Evolutionary conservation across 139 green algal genomes (phyloP).

Genomic region (Raphidocelis subcapitata): DNA sequence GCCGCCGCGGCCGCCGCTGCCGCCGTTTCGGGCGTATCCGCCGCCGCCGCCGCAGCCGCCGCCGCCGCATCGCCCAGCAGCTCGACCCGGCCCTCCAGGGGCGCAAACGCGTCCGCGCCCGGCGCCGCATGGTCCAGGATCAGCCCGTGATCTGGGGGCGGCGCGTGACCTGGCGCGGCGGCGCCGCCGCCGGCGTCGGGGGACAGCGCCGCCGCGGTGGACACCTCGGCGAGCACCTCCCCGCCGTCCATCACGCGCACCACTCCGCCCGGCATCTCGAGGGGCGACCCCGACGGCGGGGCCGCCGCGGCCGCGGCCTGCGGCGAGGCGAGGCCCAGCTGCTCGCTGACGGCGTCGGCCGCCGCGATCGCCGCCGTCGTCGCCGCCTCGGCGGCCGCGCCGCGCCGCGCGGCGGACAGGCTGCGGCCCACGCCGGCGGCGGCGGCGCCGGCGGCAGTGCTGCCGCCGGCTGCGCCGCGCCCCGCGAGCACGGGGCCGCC

Average conservation of each 20-base stretch:
- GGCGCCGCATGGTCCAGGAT: neutral
- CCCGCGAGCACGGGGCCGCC: neutral
- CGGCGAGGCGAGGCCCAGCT: neutral
- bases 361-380: slow-evolving; percentile 3
- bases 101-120: neutral
- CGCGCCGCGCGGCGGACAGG: neutral
- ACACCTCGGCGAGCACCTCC: neutral
- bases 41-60: slow-evolving; percentile 3
- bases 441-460: slow-evolving; percentile 4
- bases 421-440: neutral
- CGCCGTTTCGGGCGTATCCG: neutral
- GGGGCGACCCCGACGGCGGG: too few relatives aligned
- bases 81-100: neutral
- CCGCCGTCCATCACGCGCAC: neutral
- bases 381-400: neutral
- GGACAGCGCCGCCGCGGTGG: neutral
- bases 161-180: neutral
- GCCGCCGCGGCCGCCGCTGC: neutral
- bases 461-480: too few relatives aligned
- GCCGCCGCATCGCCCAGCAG: neutral
- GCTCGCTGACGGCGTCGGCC: neutral
- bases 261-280: too few relatives aligned
- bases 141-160: neutral
- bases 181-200: neutral
- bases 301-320: too few relatives aligned